Evolutionary conservation across 371 early-diverging fungal genomes (phyloP).

Genomic region (Nematocida displodere): DNA sequence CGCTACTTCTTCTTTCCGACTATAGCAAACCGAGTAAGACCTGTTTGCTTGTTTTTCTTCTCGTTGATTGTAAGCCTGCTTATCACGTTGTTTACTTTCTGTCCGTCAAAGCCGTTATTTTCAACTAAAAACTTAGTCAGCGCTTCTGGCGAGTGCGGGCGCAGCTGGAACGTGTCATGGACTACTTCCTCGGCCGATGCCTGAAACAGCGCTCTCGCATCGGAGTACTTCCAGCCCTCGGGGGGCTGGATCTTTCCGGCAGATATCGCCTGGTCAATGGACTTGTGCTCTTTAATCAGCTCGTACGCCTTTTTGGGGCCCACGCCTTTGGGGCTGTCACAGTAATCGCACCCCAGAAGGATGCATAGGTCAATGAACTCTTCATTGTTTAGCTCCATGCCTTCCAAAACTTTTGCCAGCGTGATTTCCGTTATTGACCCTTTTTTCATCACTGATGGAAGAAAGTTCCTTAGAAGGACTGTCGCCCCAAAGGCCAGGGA

Average conservation of each 20-base stretch:
- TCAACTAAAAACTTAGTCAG: constrained; percentile 79
- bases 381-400: constrained; percentile 71
- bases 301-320: constrained; percentile 79
- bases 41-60: constrained; percentile 10
- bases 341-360: constrained; percentile 96
- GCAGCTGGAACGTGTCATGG: constrained; percentile 69
- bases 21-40: not conserved
- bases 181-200: constrained; percentile 70
- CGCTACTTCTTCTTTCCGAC: not conserved
- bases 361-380: constrained; percentile 97
- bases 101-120: constrained; percentile 90
- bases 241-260: constrained; percentile 67
- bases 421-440: constrained; percentile 83
- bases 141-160: constrained; percentile 76
- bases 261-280: constrained; percentile 77
- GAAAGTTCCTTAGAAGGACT: constrained; percentile 83
- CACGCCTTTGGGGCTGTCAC: constrained; percentile 84
- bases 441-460: constrained; percentile 81
- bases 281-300: constrained; percentile 77
- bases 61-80: not conserved
- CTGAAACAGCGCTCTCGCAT: constrained; percentile 86
- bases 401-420: constrained; percentile 74
- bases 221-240: constrained; percentile 78
- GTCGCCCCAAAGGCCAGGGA: constrained; percentile 88
- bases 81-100: constrained; percentile 76